Conservation (phyloP, 495 filamentous ascomycete genomes). For the Penicillium flavigenum region DNA sequence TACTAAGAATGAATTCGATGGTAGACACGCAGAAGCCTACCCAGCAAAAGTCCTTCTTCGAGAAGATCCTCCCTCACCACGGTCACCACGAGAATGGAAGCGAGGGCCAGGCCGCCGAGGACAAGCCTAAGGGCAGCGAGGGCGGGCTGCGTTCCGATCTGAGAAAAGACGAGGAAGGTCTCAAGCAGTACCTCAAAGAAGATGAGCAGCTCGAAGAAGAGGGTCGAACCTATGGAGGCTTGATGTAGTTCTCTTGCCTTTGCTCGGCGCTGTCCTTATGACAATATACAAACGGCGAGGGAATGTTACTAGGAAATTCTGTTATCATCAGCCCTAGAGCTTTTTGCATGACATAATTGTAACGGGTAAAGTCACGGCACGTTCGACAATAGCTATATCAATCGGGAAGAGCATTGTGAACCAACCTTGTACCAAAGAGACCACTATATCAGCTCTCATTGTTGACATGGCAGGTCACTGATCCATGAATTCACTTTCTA, state of each 20-base stretch:
- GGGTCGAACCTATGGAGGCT: constrained; percentile 3
- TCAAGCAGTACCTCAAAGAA: not conserved
- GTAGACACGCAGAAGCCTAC: not conserved
- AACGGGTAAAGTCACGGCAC: too few species aligned
- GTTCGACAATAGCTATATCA: too few species aligned
- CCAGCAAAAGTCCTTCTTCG: not conserved
- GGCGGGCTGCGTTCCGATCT: not conserved
- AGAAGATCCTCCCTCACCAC: not conserved
- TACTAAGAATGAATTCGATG: not conserved
- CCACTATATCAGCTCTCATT: too few species aligned
- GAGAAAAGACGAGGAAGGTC: constrained; percentile 1
- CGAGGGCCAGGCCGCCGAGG: not conserved
- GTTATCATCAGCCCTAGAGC: not conserved
- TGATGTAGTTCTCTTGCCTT: not conserved
- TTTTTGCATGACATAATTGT: too few species aligned
- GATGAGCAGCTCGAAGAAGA: not conserved
- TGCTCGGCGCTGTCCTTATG: not conserved
- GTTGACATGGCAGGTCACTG: too few species aligned
- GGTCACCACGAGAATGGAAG: not conserved
- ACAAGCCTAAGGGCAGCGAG: not conserved
- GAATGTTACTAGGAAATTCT: not conserved
- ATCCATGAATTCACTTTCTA: too few species aligned
- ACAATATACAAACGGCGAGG: not conserved
- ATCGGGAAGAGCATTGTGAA: too few species aligned
- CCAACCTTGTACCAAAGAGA: too few species aligned